Evolutionary conservation across 768 basidiomycete genomes (phyloP).

Genomic region (Boletus bicolor): DNA sequence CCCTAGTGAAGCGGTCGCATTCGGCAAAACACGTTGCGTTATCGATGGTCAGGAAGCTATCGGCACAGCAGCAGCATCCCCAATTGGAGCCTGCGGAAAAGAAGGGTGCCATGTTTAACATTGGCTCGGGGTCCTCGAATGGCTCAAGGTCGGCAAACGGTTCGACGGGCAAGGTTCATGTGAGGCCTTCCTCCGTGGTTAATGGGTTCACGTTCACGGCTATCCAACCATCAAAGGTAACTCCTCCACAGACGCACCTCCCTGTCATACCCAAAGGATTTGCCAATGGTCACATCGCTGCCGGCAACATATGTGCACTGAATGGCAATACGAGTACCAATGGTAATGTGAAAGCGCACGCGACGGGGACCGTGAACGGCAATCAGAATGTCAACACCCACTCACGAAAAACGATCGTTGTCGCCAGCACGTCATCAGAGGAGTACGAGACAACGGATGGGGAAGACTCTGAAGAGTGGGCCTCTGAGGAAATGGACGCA

Average conservation of each 20-base stretch:
- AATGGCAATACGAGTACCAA: slow-evolving; percentile 16
- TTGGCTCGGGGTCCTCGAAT: slow-evolving; percentile 59
- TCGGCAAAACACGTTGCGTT: slow-evolving; percentile 30
- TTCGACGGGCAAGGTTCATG: slow-evolving; percentile 17
- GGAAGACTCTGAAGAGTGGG: slow-evolving; percentile 60
- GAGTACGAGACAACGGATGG: slow-evolving; percentile 55
- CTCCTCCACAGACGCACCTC: slow-evolving; percentile 12
- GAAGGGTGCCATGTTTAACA: slow-evolving; percentile 45
- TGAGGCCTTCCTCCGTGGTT: slow-evolving; percentile 2
- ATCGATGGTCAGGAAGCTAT: slow-evolving; percentile 28
- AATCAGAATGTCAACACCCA: slow-evolving; percentile 24
- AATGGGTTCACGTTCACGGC: slow-evolving; percentile 14
- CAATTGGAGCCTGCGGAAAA: slow-evolving; percentile 19
- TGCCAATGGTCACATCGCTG: background rate
- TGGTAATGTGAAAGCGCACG: slow-evolving; percentile 14
- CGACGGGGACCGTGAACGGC: slow-evolving; percentile 6
- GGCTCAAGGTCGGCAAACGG: slow-evolving; percentile 34
- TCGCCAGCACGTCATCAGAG: slow-evolving; percentile 43
- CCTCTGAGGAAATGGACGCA: slow-evolving; percentile 49
- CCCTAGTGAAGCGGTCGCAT: slow-evolving; percentile 26
- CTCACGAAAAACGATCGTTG: slow-evolving; percentile 43
- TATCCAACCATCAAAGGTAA: slow-evolving; percentile 7
- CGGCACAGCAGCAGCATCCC: slow-evolving; percentile 20
- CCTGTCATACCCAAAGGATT: slow-evolving; percentile 20
- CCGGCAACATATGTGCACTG: background rate